These are phyloP conservation scores for Microcos paniculata DNA, from an alignment of 345 rosid genomes.

Conservation along the genomic window DNA sequence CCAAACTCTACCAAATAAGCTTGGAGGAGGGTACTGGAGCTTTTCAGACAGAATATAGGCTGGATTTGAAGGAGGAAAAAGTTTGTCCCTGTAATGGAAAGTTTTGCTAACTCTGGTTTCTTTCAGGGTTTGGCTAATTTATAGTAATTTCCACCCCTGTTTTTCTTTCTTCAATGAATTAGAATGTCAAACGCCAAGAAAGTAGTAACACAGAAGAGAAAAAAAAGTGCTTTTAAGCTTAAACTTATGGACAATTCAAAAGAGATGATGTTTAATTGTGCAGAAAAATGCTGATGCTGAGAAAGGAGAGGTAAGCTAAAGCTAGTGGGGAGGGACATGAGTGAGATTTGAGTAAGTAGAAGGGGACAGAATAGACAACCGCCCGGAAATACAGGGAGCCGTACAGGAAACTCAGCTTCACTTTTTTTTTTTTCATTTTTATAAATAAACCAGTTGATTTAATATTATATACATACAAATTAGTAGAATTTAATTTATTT, in stretches of 20 bases:
- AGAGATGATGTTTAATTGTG: not conserved
- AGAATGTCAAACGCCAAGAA: not conserved
- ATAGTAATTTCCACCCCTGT: not conserved
- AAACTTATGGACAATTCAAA: too few relatives aligned
- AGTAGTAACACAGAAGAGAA: not conserved
- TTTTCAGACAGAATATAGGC: not conserved
- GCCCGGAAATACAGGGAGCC: slow-evolving; percentile 55
- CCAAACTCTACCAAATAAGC: slow-evolving; percentile 8
- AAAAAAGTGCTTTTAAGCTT: not conserved
- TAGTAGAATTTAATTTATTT: not conserved
- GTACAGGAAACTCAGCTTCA: slow-evolving; percentile 21
- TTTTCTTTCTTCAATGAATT: not conserved
- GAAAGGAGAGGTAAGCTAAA: too few relatives aligned
- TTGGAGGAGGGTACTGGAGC: not conserved
- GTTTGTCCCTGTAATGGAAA: not conserved
- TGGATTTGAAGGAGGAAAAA: slow-evolving; percentile 4
- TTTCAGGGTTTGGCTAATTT: slow-evolving; percentile 9
- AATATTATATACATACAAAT: not conserved
- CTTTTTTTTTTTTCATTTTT: not conserved
- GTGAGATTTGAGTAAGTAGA: slow-evolving; percentile 36
- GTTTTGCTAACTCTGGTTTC: not conserved
- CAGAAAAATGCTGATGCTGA: not conserved
- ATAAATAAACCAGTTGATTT: not conserved
- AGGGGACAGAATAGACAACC: slow-evolving; percentile 70
- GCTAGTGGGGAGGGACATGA: slow-evolving; percentile 24